phyloP scores from a whole-genome alignment of 2,329 filamentous ascomycete species.

The Trichophyton simii region DNA sequence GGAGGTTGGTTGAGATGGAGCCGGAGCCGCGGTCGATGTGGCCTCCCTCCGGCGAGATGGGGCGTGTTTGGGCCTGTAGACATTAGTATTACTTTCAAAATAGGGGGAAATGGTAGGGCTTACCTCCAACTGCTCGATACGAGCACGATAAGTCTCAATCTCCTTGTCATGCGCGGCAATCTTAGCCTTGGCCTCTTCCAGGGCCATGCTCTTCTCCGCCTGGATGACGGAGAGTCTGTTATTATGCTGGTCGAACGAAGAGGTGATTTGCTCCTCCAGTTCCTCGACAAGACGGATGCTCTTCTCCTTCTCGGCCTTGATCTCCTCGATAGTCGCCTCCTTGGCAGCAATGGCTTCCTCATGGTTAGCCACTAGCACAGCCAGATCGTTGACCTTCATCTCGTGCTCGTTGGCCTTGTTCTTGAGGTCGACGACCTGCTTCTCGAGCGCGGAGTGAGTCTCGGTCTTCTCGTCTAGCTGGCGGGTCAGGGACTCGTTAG shows the following conservation, averaged over 20 bases:
- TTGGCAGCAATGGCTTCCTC: constrained; percentile 35
- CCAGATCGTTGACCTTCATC: constrained; percentile 45
- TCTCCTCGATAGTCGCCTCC: constrained; percentile 36
- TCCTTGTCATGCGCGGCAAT: constrained; percentile 53
- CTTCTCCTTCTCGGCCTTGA: constrained; percentile 64
- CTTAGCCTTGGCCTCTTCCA: constrained; percentile 64
- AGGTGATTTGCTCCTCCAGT: constrained; percentile 89
- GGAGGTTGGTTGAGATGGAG: constrained; percentile 55
- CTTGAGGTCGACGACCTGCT: constrained; percentile 28
- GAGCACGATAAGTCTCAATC: constrained; percentile 43
- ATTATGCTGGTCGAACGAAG: constrained; percentile 89
- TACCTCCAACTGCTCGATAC: constrained; percentile 64
- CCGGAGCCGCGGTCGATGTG: constrained; percentile 42
- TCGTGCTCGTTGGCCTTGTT: constrained; percentile 34
- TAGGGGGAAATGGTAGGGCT: constrained; percentile 11
- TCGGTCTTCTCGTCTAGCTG: constrained; percentile 23
- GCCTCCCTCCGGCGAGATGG: constrained; percentile 20
- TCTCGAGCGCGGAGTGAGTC: constrained; percentile 23
- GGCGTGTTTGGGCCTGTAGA: constrained; percentile 29
- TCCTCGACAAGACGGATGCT: constrained; percentile 86
- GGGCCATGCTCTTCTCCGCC: constrained; percentile 57
- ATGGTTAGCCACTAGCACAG: constrained; percentile 34
- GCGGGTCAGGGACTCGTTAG: constrained; percentile 28
- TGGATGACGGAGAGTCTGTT: constrained; percentile 77
- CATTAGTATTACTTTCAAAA: neutral